These are phyloP conservation scores for Scheffersomyces ergatensis DNA, from an alignment of 805 yeast genomes.

Conservation along the genomic window DNA sequence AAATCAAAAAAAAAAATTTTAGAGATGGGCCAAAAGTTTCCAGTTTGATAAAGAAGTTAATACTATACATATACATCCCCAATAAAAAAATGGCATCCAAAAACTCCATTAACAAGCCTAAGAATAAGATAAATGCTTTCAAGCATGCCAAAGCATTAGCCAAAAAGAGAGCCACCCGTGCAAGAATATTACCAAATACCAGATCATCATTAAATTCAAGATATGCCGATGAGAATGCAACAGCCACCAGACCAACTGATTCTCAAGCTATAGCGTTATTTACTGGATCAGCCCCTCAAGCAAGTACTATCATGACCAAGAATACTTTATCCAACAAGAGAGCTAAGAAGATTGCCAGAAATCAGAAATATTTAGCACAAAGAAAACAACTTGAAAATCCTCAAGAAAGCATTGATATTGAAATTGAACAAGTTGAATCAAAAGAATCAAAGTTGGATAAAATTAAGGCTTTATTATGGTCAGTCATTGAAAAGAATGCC, in stretches of 20 bases:
- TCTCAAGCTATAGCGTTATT: slow-evolving; percentile 45
- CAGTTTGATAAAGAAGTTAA: too few species aligned
- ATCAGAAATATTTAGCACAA: slow-evolving; percentile 64
- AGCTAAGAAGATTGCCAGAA: slow-evolving; percentile 76
- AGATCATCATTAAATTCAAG: slow-evolving; percentile 40
- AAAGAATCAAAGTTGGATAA: slow-evolving; percentile 37
- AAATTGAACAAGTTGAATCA: slow-evolving; percentile 30
- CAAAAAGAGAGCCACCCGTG: slow-evolving; percentile 55
- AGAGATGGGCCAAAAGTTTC: slow-evolving; percentile 2
- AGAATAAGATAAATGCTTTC: slow-evolving; percentile 50
- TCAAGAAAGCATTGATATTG: slow-evolving; percentile 49
- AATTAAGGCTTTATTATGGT: slow-evolving; percentile 69
- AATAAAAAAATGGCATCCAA: slow-evolving; percentile 24
- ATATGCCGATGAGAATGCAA: slow-evolving; percentile 32
- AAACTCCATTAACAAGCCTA: slow-evolving; percentile 81
- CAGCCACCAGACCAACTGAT: slow-evolving; percentile 42
- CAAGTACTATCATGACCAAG: slow-evolving; percentile 46
- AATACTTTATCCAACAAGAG: slow-evolving; percentile 72
- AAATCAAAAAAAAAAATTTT: background rate
- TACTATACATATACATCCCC: background rate
- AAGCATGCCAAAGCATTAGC: slow-evolving; percentile 50
- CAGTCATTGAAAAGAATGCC: slow-evolving; percentile 60
- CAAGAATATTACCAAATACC: slow-evolving; percentile 37
- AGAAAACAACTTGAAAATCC: slow-evolving; percentile 51
- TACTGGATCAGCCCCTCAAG: slow-evolving; percentile 30